Base-by-base conservation (phyloP, 2,329 filamentous ascomycete genomes). In the Pyricularia grisea region DNA sequence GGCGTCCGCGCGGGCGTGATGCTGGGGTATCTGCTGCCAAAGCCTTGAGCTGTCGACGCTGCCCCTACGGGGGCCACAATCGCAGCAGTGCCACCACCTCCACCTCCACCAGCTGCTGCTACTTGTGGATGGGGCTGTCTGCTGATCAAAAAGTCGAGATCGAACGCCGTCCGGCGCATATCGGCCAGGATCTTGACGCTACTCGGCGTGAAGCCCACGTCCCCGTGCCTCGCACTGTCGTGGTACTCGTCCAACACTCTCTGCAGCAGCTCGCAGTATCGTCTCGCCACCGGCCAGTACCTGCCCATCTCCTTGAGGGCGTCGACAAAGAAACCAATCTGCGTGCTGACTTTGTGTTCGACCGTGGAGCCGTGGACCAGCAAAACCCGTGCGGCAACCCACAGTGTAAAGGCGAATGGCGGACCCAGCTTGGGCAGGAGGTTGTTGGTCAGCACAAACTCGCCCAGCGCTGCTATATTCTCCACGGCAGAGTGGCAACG, bases 291-390 rank as follows among this genome's bases (percentile, higher is more conserved):
- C 27, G 92, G 90, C 92, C 93, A 97, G 78, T 92, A 90, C 30
- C 86, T 84, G 1, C 93, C 93, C 86, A 97, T 91, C 64, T 92
- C 89, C 63, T 89, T 85, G 11, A 97, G 85, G 0, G 91, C 92
- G 69, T 93, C 90, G 64, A 97, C 92, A 60, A 97, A 92, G 71
- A 94, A 89, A 33, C 88, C 83, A 60, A 97, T 92, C 71, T 93
- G 91, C 0, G 91, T 88, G 69, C 91, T 92, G 55, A 97, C 84
- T 71, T 91, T 92, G 77, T 92, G 91, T 73, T 95, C 92, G 69
- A 96, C 93, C 0, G 93, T 97, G 9, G 92, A 95, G 30, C 93
- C 93, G 77, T 97, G 93, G 2, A 97, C 94, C 10, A 97, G 88
- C 5, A 97, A 83, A 3, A 97, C 84, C 3, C 94, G 90, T 6